Evolutionary conservation across 2,329 filamentous ascomycete genomes (phyloP).

Genomic region (Neofusicoccum umdonicola): DNA sequence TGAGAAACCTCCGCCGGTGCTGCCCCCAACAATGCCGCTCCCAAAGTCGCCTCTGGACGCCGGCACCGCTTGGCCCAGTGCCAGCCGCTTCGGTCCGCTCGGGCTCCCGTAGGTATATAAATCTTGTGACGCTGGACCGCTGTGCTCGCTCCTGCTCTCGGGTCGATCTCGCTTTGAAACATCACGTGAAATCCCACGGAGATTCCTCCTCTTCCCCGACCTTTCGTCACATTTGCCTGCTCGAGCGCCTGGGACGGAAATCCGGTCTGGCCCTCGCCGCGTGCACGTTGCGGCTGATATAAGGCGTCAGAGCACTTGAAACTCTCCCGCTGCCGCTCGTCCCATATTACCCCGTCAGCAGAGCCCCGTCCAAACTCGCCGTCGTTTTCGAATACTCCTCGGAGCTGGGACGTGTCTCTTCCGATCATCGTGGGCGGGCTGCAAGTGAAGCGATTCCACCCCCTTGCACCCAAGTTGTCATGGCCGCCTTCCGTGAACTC

Average conservation of each 20-base stretch:
- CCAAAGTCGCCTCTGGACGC: not conserved
- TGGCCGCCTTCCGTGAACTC: constrained; percentile 22
- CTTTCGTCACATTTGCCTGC: constrained; percentile 13
- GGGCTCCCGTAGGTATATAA: not conserved
- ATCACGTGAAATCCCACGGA: constrained; percentile 9
- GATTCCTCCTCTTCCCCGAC: constrained; percentile 15
- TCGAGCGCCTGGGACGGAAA: not conserved
- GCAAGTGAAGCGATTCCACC: not conserved
- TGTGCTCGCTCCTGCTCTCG: not conserved
- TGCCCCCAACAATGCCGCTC: not conserved
- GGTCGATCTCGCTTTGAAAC: not conserved
- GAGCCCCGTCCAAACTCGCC: not conserved
- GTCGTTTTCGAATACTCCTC: not conserved
- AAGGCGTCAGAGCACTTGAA: not conserved
- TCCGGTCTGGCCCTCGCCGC: constrained; percentile 2
- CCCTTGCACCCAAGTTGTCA: not conserved
- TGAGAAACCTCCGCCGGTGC: constrained; percentile 10
- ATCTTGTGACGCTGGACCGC: not conserved
- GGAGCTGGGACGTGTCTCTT: not conserved
- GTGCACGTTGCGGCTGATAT: constrained; percentile 15
- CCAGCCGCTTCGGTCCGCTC: not conserved
- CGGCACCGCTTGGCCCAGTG: not conserved
- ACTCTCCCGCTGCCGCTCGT: not conserved
- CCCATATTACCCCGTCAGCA: constrained; percentile 1
- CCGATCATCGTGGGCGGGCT: not conserved